Evolutionary conservation across 192 early-diverging fungal species (phyloP), one percentile per base, ranked within the genome.

Genomic region (Tieghemiomyces parasiticus): DNA sequence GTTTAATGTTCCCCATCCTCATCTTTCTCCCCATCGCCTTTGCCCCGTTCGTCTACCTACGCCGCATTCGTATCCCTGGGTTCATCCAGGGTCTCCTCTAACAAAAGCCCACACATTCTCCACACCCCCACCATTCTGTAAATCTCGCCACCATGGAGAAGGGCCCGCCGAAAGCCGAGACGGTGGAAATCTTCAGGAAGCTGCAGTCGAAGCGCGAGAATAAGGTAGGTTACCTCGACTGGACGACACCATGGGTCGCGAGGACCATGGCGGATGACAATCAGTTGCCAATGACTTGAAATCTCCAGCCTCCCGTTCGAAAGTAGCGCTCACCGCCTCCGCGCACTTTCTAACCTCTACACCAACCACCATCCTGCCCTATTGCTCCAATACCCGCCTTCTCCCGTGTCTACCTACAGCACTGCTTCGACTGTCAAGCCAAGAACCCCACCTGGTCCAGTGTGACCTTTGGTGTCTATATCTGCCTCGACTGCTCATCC

Each of bases 371-470:
- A 25, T 35, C 14, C 9, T 30, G 51, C 61, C 28, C 42, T 58
- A 22, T 12, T 32, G 25, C 26, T 31, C 1, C 3, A 51, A 60
- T 31, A 20, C 24, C 32, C 34, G 3, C 16, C 0, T 71, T 46
- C 30, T 20, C 45, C 30, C 4, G 63, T 31, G 30, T 42, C 38
- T 16, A 42, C 1, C 33, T 13, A 51, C 67, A 93, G 82, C 67
- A 74, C 33, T 99, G 95, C 71, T 97, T 97, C 66, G 95, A 99
- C 70, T 99, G 95, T 71, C 76, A 78, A 34, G 86, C 85, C 62
- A 95, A 94, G 72, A 92, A 87, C 63, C 95, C 95, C 45, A 90
- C 88, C 0, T 99, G 95, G 95, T 79, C 92, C 45, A 84, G 86
- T 52, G 89, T 96, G 26, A 91, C 89, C 6, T 96, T 84, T 69